phyloP scores from a whole-genome alignment of 139 green algal species.

The Pleodorina starrii region DNA sequence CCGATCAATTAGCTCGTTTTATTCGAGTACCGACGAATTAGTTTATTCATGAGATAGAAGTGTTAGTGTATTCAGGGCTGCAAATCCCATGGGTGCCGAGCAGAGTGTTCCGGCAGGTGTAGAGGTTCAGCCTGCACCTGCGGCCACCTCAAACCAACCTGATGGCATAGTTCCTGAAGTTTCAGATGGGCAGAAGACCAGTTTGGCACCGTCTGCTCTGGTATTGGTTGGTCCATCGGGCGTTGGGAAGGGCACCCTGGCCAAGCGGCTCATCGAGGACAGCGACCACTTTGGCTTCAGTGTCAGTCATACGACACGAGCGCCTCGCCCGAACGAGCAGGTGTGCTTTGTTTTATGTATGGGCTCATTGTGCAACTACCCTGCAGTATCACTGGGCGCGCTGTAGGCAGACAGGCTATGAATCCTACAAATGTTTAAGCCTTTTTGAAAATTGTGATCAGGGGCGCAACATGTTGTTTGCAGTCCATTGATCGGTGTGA shows the following conservation, averaged over 20 bases:
- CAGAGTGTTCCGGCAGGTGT: conserved; percentile 34
- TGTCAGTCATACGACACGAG: conserved; percentile 86
- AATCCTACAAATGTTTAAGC: no score
- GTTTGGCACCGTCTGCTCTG: conserved; percentile 55
- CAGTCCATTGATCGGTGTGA: neutral
- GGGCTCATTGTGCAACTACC: conserved; percentile 7
- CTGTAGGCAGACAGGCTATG: no score
- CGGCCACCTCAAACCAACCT: neutral
- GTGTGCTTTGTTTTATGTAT: neutral
- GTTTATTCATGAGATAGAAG: no score
- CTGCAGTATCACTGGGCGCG: neutral
- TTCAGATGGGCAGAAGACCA: neutral
- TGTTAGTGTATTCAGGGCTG: neutral
- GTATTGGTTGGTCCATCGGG: conserved; percentile 90
- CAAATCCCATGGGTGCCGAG: conserved; percentile 22
- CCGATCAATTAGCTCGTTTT: no score
- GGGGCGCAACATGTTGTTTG: no score
- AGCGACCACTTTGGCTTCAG: conserved; percentile 82
- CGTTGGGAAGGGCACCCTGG: conserved; percentile 91
- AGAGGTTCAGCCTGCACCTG: neutral
- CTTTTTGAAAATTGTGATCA: no score
- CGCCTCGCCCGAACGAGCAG: conserved; percentile 65
- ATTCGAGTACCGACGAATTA: no score
- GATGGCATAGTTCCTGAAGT: neutral
- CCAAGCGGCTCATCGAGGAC: conserved; percentile 75